Evolutionary conservation across 352 stramenopile species (phyloP).

Genomic region (Phytophthora foliorum): DNA sequence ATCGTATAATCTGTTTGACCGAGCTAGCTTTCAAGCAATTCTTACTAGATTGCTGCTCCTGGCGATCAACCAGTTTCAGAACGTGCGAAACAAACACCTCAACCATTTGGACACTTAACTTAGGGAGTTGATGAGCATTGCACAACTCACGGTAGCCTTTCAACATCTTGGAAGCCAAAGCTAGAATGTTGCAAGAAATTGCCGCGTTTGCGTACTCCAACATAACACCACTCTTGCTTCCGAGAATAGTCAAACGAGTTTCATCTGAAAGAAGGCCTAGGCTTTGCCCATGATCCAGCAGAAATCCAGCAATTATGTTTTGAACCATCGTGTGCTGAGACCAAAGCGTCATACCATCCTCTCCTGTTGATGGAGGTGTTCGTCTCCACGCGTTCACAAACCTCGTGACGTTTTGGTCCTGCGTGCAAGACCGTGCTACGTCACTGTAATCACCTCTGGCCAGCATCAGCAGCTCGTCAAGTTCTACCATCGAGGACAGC

Average conservation of each 20-base stretch:
- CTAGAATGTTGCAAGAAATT: constrained; percentile 74
- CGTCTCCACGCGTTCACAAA: constrained; percentile 57
- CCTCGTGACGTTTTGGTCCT: constrained; percentile 24
- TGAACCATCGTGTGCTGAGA: constrained; percentile 77
- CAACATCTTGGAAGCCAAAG: constrained; percentile 78
- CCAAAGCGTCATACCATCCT: constrained; percentile 65
- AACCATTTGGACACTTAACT: constrained; percentile 82
- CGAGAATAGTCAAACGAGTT: constrained; percentile 36
- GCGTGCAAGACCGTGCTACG: constrained; percentile 1
- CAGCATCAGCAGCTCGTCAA: constrained; percentile 60
- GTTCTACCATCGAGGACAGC: constrained; percentile 68
- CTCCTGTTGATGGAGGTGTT: constrained; percentile 51
- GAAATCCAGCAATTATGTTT: constrained; percentile 41
- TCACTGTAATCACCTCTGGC: constrained; percentile 19
- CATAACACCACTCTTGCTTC: constrained; percentile 57
- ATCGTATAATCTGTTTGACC: constrained; percentile 59
- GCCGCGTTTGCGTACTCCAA: constrained; percentile 75
- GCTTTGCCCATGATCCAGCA: constrained; percentile 39
- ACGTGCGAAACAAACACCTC: constrained; percentile 87
- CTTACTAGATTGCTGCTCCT: constrained; percentile 49
- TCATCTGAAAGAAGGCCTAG: constrained; percentile 47
- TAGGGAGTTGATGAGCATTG: constrained; percentile 70
- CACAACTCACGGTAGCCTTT: constrained; percentile 84
- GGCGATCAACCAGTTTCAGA: constrained; percentile 74
- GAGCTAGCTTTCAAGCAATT: constrained; percentile 35